Percentiles rank a stretch among this genome's conserved stretches.
phyloP scores from a whole-genome alignment of 2,329 filamentous ascomycete species.

The Colletotrichum tropicicola region DNA sequence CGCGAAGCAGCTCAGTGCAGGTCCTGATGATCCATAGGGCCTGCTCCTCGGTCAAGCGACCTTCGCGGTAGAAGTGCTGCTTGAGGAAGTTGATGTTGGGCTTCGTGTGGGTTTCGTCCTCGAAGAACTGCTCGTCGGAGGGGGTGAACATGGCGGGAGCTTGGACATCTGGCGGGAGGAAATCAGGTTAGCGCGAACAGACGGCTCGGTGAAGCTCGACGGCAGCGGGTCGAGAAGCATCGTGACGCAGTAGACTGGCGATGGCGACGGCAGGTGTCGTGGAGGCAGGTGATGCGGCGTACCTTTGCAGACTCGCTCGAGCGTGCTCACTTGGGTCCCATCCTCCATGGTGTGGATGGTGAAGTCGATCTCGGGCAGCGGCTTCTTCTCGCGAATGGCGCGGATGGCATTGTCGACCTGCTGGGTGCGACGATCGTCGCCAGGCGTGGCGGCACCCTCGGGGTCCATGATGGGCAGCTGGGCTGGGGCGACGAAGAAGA shows the following conservation, averaged over 20 bases:
- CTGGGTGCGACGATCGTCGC: conserved; percentile 59
- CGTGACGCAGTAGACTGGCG: conserved; percentile 30
- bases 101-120: conserved; percentile 84
- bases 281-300: conserved; percentile 37
- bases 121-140: conserved; percentile 93
- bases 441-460: conserved; percentile 44
- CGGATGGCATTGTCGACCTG: conserved; percentile 90
- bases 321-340: conserved; percentile 91
- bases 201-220: conserved; percentile 21
- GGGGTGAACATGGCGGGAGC: conserved; percentile 94
- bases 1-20: conserved; percentile 86
- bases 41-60: conserved; percentile 95
- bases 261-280: conserved; percentile 29
- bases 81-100: conserved; percentile 95
- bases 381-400: conserved; percentile 94
- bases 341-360: conserved; percentile 99
- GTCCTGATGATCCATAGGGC: conserved; percentile 93
- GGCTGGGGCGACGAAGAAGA: conserved; percentile 1
- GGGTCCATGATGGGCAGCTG: conserved; percentile 54
- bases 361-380: conserved; percentile 97
- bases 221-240: conserved; percentile 24
- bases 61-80: conserved; percentile 98
- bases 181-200: conserved; percentile 34
- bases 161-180: conserved; percentile 80
- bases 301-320: conserved; percentile 99